Evolutionary conservation across 257 asterid genomes (phyloP).

Genomic region (Gardenia jasminoides): DNA sequence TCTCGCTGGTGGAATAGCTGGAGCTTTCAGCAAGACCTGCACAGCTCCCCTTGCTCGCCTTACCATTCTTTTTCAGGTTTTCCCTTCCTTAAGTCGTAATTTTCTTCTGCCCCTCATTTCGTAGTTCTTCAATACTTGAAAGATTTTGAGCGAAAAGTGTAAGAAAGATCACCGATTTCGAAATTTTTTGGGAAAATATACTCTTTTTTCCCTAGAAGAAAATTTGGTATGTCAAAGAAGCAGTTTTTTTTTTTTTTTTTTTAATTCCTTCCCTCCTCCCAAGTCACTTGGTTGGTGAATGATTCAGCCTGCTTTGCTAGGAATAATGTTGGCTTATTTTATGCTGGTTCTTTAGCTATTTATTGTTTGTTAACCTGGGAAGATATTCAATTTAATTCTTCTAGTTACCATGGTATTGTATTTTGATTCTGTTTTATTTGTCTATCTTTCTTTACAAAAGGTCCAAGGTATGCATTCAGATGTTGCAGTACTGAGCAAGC

Average conservation of each 20-base stretch:
- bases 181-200: neutral
- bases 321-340: neutral
- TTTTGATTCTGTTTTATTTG: neutral
- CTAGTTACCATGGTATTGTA: neutral
- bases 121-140: neutral
- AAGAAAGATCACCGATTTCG: neutral
- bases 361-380: neutral
- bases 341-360: neutral
- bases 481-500: slow-evolving; percentile 67
- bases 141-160: no score
- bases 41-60: slow-evolving; percentile 95
- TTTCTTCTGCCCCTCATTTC: neutral
- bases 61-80: slow-evolving; percentile 89
- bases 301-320: neutral
- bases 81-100: neutral
- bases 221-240: neutral
- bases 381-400: neutral
- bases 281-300: neutral
- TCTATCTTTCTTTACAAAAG: slow-evolving; percentile 24
- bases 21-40: slow-evolving; percentile 94
- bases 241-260: no score
- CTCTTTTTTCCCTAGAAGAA: neutral
- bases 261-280: no score
- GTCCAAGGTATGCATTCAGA: slow-evolving; percentile 97
- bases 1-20: slow-evolving; percentile 94